These are phyloP conservation scores for Umbelopsis sp. DNA, from an alignment of 371 early-diverging fungal genomes.

Conservation along the genomic window DNA sequence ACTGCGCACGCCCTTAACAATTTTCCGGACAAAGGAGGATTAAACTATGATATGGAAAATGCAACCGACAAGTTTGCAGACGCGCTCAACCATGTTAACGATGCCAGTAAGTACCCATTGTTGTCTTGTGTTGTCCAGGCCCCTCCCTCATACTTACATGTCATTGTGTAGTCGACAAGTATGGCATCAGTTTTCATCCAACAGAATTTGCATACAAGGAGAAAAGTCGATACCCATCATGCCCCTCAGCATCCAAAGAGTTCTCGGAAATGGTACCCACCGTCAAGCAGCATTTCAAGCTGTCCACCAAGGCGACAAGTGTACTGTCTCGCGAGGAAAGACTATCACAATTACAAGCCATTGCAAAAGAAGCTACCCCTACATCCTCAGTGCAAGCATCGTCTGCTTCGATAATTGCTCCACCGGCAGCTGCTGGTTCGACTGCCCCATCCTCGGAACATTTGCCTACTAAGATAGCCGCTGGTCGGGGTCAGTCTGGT, in stretches of 20 bases:
- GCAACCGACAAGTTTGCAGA: slow-evolving; percentile 22
- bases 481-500: slow-evolving; percentile 8
- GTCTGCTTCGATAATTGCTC: background rate
- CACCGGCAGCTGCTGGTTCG: slow-evolving; percentile 13
- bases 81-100: slow-evolving; percentile 21
- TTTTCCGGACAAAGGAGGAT: slow-evolving; percentile 20
- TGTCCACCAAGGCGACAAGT: background rate
- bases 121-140: background rate
- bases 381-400: background rate
- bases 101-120: slow-evolving; percentile 22
- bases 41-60: slow-evolving; percentile 27
- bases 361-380: background rate
- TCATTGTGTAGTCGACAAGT: background rate
- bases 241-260: slow-evolving; percentile 4
- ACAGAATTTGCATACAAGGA: slow-evolving; percentile 16
- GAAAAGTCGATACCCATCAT: background rate
- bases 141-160: background rate
- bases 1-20: slow-evolving; percentile 26
- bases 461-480: slow-evolving; percentile 1
- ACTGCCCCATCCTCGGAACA: background rate
- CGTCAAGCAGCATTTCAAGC: slow-evolving; percentile 15
- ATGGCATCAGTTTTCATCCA: slow-evolving; percentile 15
- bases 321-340: background rate
- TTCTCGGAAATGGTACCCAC: slow-evolving; percentile 9
- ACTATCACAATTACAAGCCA: background rate